Conservation (phyloP, 305 asterid genomes). For the Salvia sclarea region DNA sequence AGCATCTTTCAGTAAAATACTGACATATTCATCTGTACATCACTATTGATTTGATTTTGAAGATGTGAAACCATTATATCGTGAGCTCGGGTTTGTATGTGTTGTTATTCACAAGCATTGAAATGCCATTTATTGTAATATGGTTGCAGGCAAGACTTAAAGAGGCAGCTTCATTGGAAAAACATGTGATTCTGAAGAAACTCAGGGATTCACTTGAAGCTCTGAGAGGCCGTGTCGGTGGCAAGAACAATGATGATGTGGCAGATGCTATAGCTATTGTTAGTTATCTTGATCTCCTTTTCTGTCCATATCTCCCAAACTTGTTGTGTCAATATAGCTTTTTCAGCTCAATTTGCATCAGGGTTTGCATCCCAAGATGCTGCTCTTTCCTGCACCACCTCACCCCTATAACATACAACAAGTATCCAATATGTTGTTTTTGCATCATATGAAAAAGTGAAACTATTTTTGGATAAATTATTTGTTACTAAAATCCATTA, state of each 20-base stretch:
- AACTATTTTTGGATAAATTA: too few species aligned
- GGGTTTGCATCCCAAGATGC: background rate
- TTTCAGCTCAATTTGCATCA: background rate
- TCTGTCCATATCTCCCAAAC: background rate
- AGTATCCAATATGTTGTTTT: background rate
- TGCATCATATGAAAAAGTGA: too few species aligned
- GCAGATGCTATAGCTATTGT: slow-evolving; percentile 93
- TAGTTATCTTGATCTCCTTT: slow-evolving; percentile 33
- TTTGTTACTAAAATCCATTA: too few species aligned
- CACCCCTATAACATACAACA: background rate
- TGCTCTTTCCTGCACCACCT: background rate
- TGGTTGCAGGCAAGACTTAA: slow-evolving; percentile 75
- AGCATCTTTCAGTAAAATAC: slow-evolving; percentile 3
- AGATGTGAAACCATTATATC: background rate
- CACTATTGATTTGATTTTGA: slow-evolving; percentile 3
- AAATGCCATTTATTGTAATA: slow-evolving; percentile 19
- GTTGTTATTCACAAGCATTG: background rate
- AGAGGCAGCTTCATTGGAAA: slow-evolving; percentile 91
- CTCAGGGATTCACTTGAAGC: slow-evolving; percentile 92
- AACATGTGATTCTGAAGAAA: slow-evolving; percentile 89
- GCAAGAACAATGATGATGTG: slow-evolving; percentile 85
- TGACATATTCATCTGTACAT: slow-evolving; percentile 6
- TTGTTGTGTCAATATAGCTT: background rate
- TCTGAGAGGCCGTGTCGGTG: slow-evolving; percentile 78
- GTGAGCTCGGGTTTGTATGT: background rate